Conservation (phyloP, 352 stramenopile species). For the Phytophthora boehmeriae region DNA sequence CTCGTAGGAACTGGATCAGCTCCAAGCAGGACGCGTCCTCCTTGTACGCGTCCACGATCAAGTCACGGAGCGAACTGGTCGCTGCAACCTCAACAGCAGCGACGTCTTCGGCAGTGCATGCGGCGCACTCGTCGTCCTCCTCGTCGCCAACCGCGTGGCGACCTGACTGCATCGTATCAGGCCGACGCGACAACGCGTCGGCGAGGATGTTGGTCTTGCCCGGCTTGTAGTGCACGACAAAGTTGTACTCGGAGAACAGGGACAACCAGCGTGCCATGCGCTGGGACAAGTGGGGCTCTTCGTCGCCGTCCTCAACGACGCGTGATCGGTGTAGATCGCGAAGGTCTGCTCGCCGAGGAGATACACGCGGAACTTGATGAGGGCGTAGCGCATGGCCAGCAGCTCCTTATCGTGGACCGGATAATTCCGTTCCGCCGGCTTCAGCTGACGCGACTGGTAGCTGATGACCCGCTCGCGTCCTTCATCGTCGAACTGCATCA, state of each 20-base stretch:
- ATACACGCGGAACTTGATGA: slow-evolving; percentile 39
- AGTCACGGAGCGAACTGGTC: background rate
- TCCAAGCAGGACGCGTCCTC: background rate
- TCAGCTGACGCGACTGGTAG: slow-evolving; percentile 32
- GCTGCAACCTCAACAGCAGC: background rate
- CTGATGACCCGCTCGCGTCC: slow-evolving; percentile 20
- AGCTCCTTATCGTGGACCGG: slow-evolving; percentile 21
- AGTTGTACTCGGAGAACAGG: slow-evolving; percentile 21
- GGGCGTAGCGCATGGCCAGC: slow-evolving; percentile 25
- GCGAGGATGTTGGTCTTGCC: slow-evolving; percentile 26
- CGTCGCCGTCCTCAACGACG: no score
- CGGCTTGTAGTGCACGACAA: slow-evolving; percentile 20
- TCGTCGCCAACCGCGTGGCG: slow-evolving; percentile 1
- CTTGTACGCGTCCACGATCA: slow-evolving; percentile 6
- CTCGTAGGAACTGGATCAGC: background rate
- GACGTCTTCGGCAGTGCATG: background rate
- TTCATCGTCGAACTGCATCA: slow-evolving; percentile 17
- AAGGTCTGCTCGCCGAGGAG: slow-evolving; percentile 25
- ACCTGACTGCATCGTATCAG: slow-evolving; percentile 10
- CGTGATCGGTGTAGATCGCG: slow-evolving; percentile 20
- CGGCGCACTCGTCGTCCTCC: slow-evolving; percentile 1
- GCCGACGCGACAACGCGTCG: slow-evolving; percentile 27
- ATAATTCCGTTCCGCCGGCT: slow-evolving; percentile 31
- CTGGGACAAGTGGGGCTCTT: background rate
- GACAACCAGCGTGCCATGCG: slow-evolving; percentile 32